Base-by-base conservation (phyloP, 768 basidiomycete species). In the Mycena maculata region DNA sequence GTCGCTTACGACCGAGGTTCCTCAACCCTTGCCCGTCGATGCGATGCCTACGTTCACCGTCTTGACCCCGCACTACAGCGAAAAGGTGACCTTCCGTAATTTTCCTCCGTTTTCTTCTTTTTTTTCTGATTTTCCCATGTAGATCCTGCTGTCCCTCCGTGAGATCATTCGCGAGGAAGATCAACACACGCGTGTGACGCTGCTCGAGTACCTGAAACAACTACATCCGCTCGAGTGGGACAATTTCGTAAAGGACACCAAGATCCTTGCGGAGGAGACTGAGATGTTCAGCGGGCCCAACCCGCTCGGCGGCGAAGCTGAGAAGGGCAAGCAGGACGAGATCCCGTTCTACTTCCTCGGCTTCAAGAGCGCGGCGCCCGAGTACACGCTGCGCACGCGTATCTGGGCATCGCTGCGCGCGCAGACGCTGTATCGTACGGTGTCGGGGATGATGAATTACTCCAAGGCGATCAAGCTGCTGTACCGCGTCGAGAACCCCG, bases 11-110 rank as follows among this genome's bases (percentile, higher is more conserved):
- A 98, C 96, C n/a, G 85, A 90, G 52, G 89, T 99, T 55, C 98
- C 97, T 22, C 92, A 94, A 71, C 92, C 98, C 10, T 80, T 99
- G 36, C 95, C 96, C 16, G 95, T 99, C 45, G 96, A 99, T 77
- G 94, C 96, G n/a, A 99, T 99, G 98, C 98, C 98, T 2, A 98
- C 97, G 0, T 99, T 99, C 85, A 99, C 98, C 48, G 96, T 99
- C 25, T 83, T 99, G 60, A 98, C 96, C 0, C 98, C 98, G 16
- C 98, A 99, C 80, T 99, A 99, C 78, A 98, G 92, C 66, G 98
- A 99, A 80, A 99, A 99, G 89, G 92, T 92, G 47, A 12, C 68
- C 48, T 25, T 52, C 31, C 28, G 65, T 38, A 25, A 23, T 60
- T 56, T 63, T 28, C 45, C 28, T 52, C n/a, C 33, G 13, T 15